Conservation (phyloP, 345 rosid species). For the Moringa oleifera region DNA sequence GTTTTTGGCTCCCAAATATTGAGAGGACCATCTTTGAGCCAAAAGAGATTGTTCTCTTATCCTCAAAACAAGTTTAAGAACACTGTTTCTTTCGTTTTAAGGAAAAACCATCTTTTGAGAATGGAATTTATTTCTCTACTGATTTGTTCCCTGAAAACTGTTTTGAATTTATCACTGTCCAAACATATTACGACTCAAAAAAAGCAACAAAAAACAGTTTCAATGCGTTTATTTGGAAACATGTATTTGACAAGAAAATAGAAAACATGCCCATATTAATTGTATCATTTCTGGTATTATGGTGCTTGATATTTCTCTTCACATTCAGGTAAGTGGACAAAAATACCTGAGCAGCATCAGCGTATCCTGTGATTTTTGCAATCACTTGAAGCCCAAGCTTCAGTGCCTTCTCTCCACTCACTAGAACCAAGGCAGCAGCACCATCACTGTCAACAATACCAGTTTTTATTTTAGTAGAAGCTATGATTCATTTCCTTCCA, state of each 20-base stretch:
- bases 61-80: neutral
- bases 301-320: neutral
- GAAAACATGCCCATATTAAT: neutral
- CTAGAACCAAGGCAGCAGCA: constrained; percentile 93
- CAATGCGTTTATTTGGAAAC: neutral
- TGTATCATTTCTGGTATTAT: neutral
- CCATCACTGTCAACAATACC: constrained; percentile 63
- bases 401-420: constrained; percentile 76
- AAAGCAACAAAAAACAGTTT: neutral
- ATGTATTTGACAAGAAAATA: too few relatives aligned
- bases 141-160: too few relatives aligned
- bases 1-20: neutral
- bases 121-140: too few relatives aligned
- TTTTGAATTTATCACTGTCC: neutral
- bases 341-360: constrained; percentile 95
- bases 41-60: too few relatives aligned
- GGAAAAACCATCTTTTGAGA: too few relatives aligned
- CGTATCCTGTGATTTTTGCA: constrained; percentile 79
- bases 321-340: neutral
- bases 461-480: constrained; percentile 14
- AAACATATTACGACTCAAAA: neutral
- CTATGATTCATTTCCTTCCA: constrained; percentile 2
- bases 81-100: neutral
- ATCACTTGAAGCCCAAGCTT: constrained; percentile 76
- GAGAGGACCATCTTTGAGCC: neutral